These are phyloP conservation scores for Mortierella claussenii DNA, from an alignment of 192 early-diverging fungal species.

Conservation along the genomic window DNA sequence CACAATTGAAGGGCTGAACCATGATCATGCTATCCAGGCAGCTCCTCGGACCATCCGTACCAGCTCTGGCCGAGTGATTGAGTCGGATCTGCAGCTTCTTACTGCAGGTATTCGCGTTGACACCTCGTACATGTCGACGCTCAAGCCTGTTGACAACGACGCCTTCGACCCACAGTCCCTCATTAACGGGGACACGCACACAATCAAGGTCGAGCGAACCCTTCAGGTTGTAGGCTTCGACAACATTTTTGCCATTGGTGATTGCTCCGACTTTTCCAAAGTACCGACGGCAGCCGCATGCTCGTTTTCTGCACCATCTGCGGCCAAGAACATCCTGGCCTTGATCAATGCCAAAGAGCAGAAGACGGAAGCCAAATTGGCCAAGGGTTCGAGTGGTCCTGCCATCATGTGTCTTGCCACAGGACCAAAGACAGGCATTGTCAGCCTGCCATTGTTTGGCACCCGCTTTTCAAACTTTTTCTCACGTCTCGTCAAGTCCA, in stretches of 20 bases:
- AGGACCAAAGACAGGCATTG: constrained; percentile 28
- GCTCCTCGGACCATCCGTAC: constrained; percentile 56
- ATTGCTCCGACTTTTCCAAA: constrained; percentile 55
- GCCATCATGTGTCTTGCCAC: constrained; percentile 36
- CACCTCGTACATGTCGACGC: constrained; percentile 57
- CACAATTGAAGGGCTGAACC: constrained; percentile 44
- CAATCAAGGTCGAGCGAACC: constrained; percentile 58
- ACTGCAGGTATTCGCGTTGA: constrained; percentile 55
- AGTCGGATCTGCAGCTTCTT: constrained; percentile 67
- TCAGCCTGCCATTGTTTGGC: constrained; percentile 22
- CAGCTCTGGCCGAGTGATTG: constrained; percentile 54
- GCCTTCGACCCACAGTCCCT: constrained; percentile 27
- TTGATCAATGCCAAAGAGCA: neutral
- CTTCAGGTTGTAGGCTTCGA: constrained; percentile 56
- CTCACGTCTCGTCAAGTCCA: constrained; percentile 36
- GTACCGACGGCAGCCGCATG: constrained; percentile 24
- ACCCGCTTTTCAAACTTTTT: constrained; percentile 19
- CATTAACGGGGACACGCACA: constrained; percentile 46
- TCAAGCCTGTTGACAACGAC: constrained; percentile 30
- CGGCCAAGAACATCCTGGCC: constrained; percentile 33
- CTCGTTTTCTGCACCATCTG: constrained; percentile 6
- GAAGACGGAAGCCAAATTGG: constrained; percentile 7
- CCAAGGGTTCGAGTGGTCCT: neutral
- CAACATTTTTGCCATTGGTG: constrained; percentile 65
- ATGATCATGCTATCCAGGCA: constrained; percentile 45